Evolutionary conservation across 345 rosid species (phyloP).

Genomic region (Rhodomyrtus tomentosa): DNA sequence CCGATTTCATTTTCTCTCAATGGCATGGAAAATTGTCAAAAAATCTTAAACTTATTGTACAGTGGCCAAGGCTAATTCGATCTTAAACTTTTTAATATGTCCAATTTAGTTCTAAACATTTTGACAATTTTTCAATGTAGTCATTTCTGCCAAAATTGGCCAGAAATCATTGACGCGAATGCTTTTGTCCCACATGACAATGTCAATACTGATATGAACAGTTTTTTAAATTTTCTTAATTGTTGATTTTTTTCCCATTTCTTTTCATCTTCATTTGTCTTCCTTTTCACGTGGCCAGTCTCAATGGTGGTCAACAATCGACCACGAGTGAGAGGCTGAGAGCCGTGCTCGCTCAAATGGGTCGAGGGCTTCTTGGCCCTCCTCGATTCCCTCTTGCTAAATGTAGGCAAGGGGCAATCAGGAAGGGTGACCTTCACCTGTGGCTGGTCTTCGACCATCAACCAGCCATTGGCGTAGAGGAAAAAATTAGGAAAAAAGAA

Average conservation of each 20-base stretch:
- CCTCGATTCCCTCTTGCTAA: accelerated
- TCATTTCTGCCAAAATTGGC: accelerated
- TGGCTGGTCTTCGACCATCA: background rate
- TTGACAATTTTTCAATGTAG: accelerated
- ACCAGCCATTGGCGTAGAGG: background rate
- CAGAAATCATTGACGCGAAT: accelerated
- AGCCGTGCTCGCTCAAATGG: accelerated
- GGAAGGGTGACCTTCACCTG: accelerated
- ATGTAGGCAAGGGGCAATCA: background rate
- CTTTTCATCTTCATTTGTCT: background rate
- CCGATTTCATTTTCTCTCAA: background rate
- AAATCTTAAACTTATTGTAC: background rate
- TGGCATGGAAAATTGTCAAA: background rate
- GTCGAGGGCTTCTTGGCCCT: background rate
- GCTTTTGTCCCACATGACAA: no score
- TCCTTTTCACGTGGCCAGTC: background rate
- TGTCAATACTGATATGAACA: no score
- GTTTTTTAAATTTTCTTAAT: background rate
- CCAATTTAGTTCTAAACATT: background rate
- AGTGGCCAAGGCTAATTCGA: accelerated
- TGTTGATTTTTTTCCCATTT: background rate
- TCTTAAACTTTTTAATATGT: background rate
- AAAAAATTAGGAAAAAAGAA: background rate
- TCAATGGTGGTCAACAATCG: background rate
- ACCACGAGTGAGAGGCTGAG: background rate